Evolutionary conservation across 73 alveolate genomes (phyloP).

Genomic region (Paramecium primaurelia): DNA sequence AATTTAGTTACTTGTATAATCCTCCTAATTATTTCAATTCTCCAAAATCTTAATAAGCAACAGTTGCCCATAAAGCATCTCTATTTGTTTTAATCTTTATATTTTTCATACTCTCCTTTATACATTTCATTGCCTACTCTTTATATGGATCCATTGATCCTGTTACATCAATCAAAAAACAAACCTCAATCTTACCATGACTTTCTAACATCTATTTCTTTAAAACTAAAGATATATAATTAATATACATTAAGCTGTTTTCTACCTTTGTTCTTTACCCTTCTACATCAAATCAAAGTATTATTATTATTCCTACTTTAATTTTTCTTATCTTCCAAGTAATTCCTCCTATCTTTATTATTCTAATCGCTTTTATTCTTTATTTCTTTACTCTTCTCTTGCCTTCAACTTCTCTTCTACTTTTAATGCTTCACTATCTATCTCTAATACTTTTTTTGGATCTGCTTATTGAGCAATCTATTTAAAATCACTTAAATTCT

Average conservation of each 20-base stretch:
- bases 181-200: conserved; percentile 44
- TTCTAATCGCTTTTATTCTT: not conserved
- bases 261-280: not conserved
- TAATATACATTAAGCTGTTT: not conserved
- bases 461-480: not conserved
- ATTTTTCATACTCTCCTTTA: not conserved
- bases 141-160: conserved; percentile 48
- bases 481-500: not conserved
- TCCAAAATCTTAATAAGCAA: conserved; percentile 23
- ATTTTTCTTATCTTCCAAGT: not conserved
- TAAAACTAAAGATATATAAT: not conserved
- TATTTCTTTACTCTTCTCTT: not conserved
- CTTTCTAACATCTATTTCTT: not conserved
- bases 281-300: not conserved
- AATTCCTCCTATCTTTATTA: not conserved
- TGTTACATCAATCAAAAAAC: conserved; percentile 6
- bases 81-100: conserved; percentile 21
- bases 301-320: not conserved
- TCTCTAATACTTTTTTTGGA: not conserved
- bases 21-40: conserved; percentile 6
- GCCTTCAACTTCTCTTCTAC: not conserved
- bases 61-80: conserved; percentile 45
- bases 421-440: not conserved
- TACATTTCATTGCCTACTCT: conserved; percentile 5
- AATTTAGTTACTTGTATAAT: not conserved